Evolutionary conservation across 169 alveolate genomes (phyloP), one percentile per base, ranked within the genome.

Genomic region (Toxoplasma gondii): DNA sequence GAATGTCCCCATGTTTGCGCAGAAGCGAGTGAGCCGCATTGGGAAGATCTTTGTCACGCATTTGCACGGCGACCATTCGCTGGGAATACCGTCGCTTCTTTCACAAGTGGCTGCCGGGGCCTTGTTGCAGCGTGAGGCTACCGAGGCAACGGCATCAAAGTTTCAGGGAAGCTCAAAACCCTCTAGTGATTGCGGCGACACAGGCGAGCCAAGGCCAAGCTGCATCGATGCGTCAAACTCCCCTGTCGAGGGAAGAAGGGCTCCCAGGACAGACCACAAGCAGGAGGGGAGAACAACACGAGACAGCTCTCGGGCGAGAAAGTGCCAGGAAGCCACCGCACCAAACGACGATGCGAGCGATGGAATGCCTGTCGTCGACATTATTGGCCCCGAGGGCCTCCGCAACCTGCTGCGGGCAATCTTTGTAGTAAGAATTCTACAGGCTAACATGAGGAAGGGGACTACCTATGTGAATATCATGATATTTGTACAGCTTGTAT

Each of bases 21-120:
- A 92, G 95, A 87, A 88, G 45, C 95, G 95, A 41, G 91, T 88
- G 91, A 91, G 95, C 2, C 93, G 91, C 91, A 92, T 93, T 34
- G 93, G 86, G 70, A 88, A 88, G 81, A 96, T 97, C 19, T 97
- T 97, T 92, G 93, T 97, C 70, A 97, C 98, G 5, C 98, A 97
- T 88, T 82, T 97, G 84, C 98, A 97, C 95, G 98, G 98, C 38
- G 98, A 97, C 93, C 98, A 97, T 94, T 96, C 97, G 70, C 94
- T 96, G 39, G 98, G 98, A 27, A 67, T 97, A 16, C 97, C 97
- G 34, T 91, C 98, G 49, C 94, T 96, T 17, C 94, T 96, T 45
- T 93, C 97, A 17, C 95, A 94, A 96, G 67, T 96, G 38, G 93
- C 95, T 41, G 87, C 91, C 36, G 78, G 58, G 53, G 91, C 93